A percentile compares a stretch with the other conserved stretches of the same genome.
Evolutionary conservation across 306 rosid species (phyloP).

Genomic region (Adenanthera pavonina): DNA sequence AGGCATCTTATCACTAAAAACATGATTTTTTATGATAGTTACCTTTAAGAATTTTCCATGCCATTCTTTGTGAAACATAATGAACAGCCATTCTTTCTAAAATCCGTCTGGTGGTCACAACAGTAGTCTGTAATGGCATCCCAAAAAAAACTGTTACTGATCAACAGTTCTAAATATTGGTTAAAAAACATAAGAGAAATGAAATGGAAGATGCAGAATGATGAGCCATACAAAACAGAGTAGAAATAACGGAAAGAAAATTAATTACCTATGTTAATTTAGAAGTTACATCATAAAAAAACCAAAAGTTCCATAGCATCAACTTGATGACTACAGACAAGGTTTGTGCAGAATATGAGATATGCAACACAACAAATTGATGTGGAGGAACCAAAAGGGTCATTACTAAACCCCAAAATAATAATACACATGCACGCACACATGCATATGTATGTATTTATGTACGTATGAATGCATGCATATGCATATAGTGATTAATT

Average conservation of each 20-base stretch:
- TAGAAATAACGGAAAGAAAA: neutral
- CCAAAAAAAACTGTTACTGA: constrained; percentile 26
- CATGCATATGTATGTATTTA: neutral
- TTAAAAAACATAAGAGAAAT: neutral
- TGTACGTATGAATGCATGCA: neutral
- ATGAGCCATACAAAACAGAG: neutral
- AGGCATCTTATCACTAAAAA: neutral
- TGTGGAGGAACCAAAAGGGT: constrained; percentile 18
- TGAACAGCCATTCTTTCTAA: constrained; percentile 74
- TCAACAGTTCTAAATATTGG: constrained; percentile 18
- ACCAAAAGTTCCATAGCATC: neutral
- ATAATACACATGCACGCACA: neutral
- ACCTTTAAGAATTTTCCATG: constrained; percentile 96
- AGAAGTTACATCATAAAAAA: neutral
- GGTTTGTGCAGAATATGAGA: neutral
- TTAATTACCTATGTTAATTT: neutral
- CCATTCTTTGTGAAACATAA: constrained; percentile 67
- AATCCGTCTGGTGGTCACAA: constrained; percentile 77
- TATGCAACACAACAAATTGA: neutral
- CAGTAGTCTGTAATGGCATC: constrained; percentile 60
- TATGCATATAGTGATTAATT: neutral
- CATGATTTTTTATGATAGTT: neutral
- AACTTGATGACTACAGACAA: neutral
- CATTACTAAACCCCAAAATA: neutral
- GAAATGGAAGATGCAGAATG: constrained; percentile 9